These are phyloP conservation scores for Hericium rajendrae DNA, from an alignment of 768 basidiomycete species.

Conservation along the genomic window DNA sequence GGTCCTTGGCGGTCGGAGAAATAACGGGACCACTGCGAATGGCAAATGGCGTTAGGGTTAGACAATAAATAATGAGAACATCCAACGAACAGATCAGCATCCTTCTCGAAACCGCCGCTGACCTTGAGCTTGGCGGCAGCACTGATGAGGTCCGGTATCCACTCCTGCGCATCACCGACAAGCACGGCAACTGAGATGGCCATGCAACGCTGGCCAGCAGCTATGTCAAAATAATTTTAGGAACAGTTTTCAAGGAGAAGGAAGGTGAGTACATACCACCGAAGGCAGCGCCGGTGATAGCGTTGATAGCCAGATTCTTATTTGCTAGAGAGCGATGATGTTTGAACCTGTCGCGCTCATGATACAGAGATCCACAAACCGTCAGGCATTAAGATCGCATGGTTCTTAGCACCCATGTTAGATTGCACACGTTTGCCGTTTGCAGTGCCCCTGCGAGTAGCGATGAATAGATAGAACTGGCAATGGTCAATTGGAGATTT, in stretches of 20 bases:
- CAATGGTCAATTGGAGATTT: slow-evolving; percentile 1
- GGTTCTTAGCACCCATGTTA: slow-evolving; percentile 95
- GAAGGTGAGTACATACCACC: slow-evolving; percentile 43
- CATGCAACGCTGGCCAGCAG: slow-evolving; percentile 97
- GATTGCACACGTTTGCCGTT: slow-evolving; percentile 68
- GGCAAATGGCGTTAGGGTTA: neutral
- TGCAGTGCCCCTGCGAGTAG: slow-evolving; percentile 51
- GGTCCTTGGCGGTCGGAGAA: slow-evolving; percentile 71
- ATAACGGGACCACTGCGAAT: slow-evolving; percentile 60
- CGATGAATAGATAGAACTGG: neutral
- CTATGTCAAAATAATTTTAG: slow-evolving; percentile 27
- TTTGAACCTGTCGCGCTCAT: no score
- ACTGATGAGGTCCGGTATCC: slow-evolving; percentile 82
- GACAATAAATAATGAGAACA: neutral
- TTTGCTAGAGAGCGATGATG: slow-evolving; percentile 47
- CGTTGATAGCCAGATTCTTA: slow-evolving; percentile 85
- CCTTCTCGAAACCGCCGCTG: slow-evolving; percentile 83
- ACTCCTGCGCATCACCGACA: slow-evolving; percentile 69
- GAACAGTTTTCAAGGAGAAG: slow-evolving; percentile 13
- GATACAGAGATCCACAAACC: slow-evolving; percentile 32
- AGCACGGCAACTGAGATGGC: slow-evolving; percentile 85
- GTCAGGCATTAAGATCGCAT: slow-evolving; percentile 88
- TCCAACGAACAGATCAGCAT: slow-evolving; percentile 64
- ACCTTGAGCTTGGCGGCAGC: slow-evolving; percentile 74
- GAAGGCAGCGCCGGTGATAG: slow-evolving; percentile 88